Evolutionary conservation across 2,329 filamentous ascomycete genomes (phyloP).

Genomic region (Passalora sequoiae): DNA sequence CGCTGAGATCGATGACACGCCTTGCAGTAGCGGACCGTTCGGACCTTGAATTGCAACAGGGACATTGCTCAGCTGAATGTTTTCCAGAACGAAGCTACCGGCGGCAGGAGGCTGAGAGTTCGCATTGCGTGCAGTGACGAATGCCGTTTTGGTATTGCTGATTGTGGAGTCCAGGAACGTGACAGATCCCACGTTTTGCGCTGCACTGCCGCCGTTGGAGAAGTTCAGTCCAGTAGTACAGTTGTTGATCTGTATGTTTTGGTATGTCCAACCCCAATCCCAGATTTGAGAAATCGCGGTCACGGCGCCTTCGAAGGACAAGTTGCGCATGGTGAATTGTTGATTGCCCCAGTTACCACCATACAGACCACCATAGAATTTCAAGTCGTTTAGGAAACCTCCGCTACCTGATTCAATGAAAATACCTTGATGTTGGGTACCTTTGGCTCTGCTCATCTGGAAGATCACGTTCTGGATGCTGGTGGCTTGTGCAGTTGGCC

Average conservation of each 20-base stretch:
- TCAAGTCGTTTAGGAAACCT: conserved; percentile 44
- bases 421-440: conserved; percentile 45
- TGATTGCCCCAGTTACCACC: conserved; percentile 43
- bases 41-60: conserved; percentile 40
- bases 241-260: conserved; percentile 46
- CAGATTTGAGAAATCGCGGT: conserved; percentile 55
- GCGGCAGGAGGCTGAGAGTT: conserved; percentile 41
- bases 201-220: conserved; percentile 37
- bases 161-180: conserved; percentile 55
- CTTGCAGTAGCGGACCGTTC: conserved; percentile 32
- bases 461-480: conserved; percentile 44
- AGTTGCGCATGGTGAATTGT: conserved; percentile 50
- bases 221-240: conserved; percentile 52
- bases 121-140: conserved; percentile 45
- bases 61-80: conserved; percentile 49
- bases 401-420: conserved; percentile 43
- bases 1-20: conserved; percentile 31
- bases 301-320: conserved; percentile 48
- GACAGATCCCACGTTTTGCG: conserved; percentile 50
- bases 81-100: conserved; percentile 53
- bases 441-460: conserved; percentile 40
- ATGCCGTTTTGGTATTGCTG: conserved; percentile 46
- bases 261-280: conserved; percentile 54
- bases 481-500: conserved; percentile 44
- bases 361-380: conserved; percentile 41